Base-by-base conservation (phyloP, 1,139 yeast species). In the Kurtzmaniella natalensis region DNA sequence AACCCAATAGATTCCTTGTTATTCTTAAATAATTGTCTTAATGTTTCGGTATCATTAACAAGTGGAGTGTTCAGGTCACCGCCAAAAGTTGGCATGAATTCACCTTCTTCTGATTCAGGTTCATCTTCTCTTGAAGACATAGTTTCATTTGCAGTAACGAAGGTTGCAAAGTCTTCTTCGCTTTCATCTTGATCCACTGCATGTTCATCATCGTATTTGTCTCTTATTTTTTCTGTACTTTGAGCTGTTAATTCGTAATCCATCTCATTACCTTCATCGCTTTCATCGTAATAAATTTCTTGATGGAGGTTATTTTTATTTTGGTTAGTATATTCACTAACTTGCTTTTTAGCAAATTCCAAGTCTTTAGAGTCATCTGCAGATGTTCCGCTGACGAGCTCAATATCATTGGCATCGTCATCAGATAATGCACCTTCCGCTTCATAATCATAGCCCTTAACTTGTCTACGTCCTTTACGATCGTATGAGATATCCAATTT, bases 1-100 rank as follows among this genome's bases (percentile, higher is more conserved):
- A n/a, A n/a, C n/a, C n/a, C n/a, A 21, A 21, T 11, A n/a, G n/a
- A 11, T 10, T 47, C 45, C 2, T 53, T 62, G n/a, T 50, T 37
- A 32, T 57, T 7, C 83, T 79, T 80, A 60, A 85, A 80, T 33
- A 84, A 58, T 0, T 74, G 58, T 53, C 94, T 73, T 33, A 84
- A 70, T 0, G 73, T 67, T 46, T 80, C 89, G 0, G 87, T 72
- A 15, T 56, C 70, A 43, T 64, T 71, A 26, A 57, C 59, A 14
- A 54, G 46, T 5, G 59, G 53, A 19, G 59, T 60, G 2, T 39
- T 31, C 1, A 51, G 25, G 6, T 43, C 36, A 3, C 50, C 34
- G 1, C 73, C 75, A 46, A 77, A 77, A 0, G 69, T 59, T 3
- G 85, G 83, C 18, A 74, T 60, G 39, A 70, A 72, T 35, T 76